These are phyloP conservation scores for Gypsophila paniculata DNA, from an alignment of 179 eudicot genomes.

Conservation along the genomic window DNA sequence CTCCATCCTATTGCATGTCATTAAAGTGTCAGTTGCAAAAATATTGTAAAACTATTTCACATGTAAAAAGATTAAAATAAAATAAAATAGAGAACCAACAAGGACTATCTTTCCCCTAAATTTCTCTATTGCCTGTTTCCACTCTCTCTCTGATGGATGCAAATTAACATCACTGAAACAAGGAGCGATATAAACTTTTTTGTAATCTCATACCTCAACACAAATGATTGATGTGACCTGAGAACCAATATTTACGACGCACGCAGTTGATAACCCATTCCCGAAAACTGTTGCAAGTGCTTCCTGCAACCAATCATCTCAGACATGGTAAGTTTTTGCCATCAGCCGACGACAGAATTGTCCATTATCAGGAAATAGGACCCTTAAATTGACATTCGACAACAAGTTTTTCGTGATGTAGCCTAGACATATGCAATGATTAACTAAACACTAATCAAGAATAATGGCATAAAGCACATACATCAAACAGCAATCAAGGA, in stretches of 20 bases:
- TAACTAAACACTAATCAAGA: neutral
- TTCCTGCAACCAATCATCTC: constrained; percentile 48
- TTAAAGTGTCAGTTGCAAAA: neutral
- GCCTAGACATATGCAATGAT: neutral
- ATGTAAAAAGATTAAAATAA: too few species aligned
- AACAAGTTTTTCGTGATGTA: neutral
- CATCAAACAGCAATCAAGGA: neutral
- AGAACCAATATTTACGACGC: constrained; percentile 87
- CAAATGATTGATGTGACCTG: constrained; percentile 91
- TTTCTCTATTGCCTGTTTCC: constrained; percentile 2
- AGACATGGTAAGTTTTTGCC: neutral
- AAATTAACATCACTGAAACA: neutral
- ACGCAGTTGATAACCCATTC: constrained; percentile 95
- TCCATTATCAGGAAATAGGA: neutral
- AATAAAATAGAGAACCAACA: neutral
- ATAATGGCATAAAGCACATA: constrained; percentile 10
- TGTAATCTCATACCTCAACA: constrained; percentile 52
- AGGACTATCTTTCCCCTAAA: neutral
- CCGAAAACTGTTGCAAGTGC: constrained; percentile 96
- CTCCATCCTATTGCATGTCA: constrained; percentile 78
- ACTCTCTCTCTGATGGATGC: neutral
- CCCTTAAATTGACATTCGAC: neutral
- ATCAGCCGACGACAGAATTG: constrained; percentile 2
- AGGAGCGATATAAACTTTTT: neutral
- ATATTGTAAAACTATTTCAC: neutral